Conservation (phyloP, 495 filamentous ascomycete genomes). For the Hyaloscypha variabilis region DNA sequence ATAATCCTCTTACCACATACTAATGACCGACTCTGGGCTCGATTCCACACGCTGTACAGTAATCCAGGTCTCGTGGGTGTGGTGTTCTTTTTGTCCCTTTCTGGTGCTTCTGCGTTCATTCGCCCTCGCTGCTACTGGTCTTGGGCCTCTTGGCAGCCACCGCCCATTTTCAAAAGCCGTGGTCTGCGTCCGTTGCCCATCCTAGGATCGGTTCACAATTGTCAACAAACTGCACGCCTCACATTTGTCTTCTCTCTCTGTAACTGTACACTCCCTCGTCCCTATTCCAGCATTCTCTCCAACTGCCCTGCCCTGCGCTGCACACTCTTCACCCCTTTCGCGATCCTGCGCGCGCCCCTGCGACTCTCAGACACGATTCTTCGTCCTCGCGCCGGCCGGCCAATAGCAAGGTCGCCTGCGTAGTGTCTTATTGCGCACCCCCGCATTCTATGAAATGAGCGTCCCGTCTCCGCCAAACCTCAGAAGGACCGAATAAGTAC, state of each 20-base stretch:
- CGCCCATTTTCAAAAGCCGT: neutral
- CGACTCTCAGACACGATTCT: slow-evolving; percentile 8
- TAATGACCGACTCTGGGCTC: neutral
- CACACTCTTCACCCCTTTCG: neutral
- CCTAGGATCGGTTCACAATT: neutral
- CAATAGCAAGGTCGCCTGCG: neutral
- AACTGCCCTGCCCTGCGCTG: too few species aligned
- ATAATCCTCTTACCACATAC: neutral
- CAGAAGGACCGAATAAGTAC: slow-evolving; percentile 30
- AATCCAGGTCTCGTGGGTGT: neutral
- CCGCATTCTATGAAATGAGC: slow-evolving; percentile 19
- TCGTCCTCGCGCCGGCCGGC: neutral
- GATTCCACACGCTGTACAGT: neutral
- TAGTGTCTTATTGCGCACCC: slow-evolving; percentile 5
- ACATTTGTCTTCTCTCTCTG: neutral
- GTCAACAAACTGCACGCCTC: neutral
- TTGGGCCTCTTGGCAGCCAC: neutral
- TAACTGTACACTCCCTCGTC: neutral
- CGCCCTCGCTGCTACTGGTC: neutral
- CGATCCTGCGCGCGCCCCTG: neutral
- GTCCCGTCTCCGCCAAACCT: slow-evolving; percentile 21
- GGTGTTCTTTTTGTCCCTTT: too few species aligned
- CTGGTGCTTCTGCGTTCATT: neutral
- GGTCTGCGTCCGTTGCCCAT: neutral
- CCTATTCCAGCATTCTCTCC: neutral